Base-by-base conservation (phyloP, 352 stramenopile species). In the Poterioochromonas sp. region DNA sequence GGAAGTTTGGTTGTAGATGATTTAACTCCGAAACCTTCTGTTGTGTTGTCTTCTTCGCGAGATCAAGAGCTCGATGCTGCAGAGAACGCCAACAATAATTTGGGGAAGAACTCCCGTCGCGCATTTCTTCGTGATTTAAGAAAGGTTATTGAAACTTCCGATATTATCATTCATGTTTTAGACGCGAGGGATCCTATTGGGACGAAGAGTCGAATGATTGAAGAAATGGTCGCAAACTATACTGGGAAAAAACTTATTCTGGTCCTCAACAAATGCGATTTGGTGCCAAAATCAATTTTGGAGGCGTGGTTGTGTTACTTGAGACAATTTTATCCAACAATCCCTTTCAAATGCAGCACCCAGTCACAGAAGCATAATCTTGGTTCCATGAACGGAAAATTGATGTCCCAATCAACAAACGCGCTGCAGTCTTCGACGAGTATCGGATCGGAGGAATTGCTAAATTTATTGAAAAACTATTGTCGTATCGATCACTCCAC, bases 391-490 rank as follows among this genome's bases (percentile, higher is more conserved):
- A 29, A 1, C 8, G 41, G 40, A 20, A 76, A 76, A 62, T 34
- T 47, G 32, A 74, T 62, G 34, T 83, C 83, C 53, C 81, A 86
- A 41, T 81, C 64, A 39, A 85, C 85, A 3, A 70, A 85, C 35
- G 84, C 83, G 60, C 82, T 84, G 15, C 35, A 71, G 22, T 79
- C 82, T 43, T 82, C 80, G 44, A 64, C 78, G 47, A 91, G 92
- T n/a, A 91, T 98, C 11, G 94, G 95, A 71, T 95, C 94, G 15
- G 94, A 98, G 69, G 92, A 90, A 22, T 80, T 99, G 1, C 90
- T 99, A 81, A 90, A 98, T 83, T 81, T 98, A 35, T 85, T 99
- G 0, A 99, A 99, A 86, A 99, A 99, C 83, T 99, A 99, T 84
- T 96, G 91, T 74, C 90, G 94, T 37, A 94, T 88, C 81, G 86